Base-by-base conservation (phyloP, 1,139 yeast genomes). In the Sugiyamaella grinbergsii region DNA sequence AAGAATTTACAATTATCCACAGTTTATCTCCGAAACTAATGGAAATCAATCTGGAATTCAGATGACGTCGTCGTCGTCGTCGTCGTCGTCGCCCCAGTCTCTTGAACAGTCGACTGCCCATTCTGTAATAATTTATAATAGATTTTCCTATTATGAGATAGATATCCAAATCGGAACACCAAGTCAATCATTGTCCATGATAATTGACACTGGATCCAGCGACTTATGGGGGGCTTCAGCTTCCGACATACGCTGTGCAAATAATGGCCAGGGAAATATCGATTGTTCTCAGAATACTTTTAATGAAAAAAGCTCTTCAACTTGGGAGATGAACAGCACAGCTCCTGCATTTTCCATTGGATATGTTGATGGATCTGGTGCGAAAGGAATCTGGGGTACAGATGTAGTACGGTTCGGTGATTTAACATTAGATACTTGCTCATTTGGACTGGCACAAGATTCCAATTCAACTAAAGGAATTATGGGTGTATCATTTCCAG, bases 401-500 rank as follows among this genome's bases (percentile, higher is more conserved):
- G 83, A 79, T 57, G 62, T 64, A 37, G 71, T 79, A 1, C 47
- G 50, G 2, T 55, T 79, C 34, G 76, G 73, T 22, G 64, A 65
- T 52, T 58, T 65, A 26, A 66, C 69, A 7, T 64, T 79, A 19
- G 13, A 3, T 10, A 62, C 68, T 52, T 68, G 76, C 47, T 70
- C 75, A 4, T 71, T 79, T 61, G 83, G 79, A 0, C 66, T 78
- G 22, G 81, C 76, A 22, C 68, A 71, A 55, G 60, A 60, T 42
- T 68, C 80, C 22, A 70, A 75, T 31, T 71, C 79, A n/a, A 66
- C 72, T 32, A 65, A 71, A 26, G 78, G 80, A 22, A 79, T 79
- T 11, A 68, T 79, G 43, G 84, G 84, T 3, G 71, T 80, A 42
- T 83, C 82, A 2, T 72, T 75, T 48, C 66, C 73, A 1, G 72